Evolutionary conservation across 345 rosid genomes (phyloP), one percentile per base, ranked within the genome.

Genomic region (Hibiscus trionum): DNA sequence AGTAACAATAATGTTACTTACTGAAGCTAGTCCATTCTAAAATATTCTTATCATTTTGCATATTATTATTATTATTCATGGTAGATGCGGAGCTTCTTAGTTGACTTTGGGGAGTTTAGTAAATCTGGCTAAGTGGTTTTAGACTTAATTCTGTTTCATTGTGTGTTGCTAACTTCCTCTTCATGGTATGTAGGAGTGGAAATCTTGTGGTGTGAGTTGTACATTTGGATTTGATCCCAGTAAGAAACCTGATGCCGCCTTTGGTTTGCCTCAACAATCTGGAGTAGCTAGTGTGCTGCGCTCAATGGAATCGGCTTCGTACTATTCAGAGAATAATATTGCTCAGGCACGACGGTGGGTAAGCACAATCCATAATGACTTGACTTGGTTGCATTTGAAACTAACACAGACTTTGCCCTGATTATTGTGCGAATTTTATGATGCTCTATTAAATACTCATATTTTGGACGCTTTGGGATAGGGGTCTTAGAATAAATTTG

Each of bases 261-360:
- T 95, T 75, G 96, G 92, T 59, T 55, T 73, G 37, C 76, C 83
- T 69, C 77, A 80, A 21, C 72, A 69, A 72, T 35, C 72, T 64
- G 89, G 87, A 79, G 72, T 78, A 57, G 80, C 84, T 71, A 37
- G 78, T 66, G 87, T 95, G 57, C 86, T 83, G 65, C 89, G 97
- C 64, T 95, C 99, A 1, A 95, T 95, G 99, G 99, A 95, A 82
- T 90, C 99, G 61, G 82, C 97, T 39, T 85, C 85, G 21, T 95
- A 95, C 78, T 95, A 90, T 81, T 53, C 84, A 21, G 90, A 90
- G 66, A 95, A 95, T 72, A 82, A 87, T 81, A 71, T 95, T 53
- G 87, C 70, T 24, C 78, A 69, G 46, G 97, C 99, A 84, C 88
- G 97, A 90, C 90, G 98, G 98, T 94, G 97, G 98, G 98, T 94